A percentile compares a stretch with the other conserved stretches of the same genome.
Evolutionary conservation across 2,329 filamentous ascomycete genomes (phyloP).

Genomic region (Monosporascus ibericus): DNA sequence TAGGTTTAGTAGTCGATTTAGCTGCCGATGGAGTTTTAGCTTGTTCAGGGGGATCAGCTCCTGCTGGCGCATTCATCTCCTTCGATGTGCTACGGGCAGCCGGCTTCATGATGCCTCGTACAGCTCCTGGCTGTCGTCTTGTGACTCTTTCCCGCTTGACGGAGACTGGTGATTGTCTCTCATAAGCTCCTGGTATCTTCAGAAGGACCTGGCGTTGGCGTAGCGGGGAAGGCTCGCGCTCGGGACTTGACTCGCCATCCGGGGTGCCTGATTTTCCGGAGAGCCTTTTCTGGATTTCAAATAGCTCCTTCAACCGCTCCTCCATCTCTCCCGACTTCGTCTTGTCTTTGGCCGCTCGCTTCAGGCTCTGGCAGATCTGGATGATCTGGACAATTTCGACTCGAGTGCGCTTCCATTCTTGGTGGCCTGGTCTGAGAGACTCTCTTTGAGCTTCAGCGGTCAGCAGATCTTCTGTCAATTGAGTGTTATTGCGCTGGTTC

Average conservation of each 20-base stretch:
- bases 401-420: conserved; percentile 16
- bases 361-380: conserved; percentile 13
- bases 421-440: conserved; percentile 9
- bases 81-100: conserved; percentile 7
- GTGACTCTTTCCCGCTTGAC: conserved; percentile 22
- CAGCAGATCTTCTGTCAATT: conserved; percentile 9
- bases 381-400: conserved; percentile 12
- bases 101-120: conserved; percentile 23
- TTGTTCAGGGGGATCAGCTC: conserved; percentile 5
- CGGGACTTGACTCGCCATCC: neutral
- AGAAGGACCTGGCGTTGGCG: conserved; percentile 18
- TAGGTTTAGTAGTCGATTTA: conserved; percentile 4
- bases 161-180: conserved; percentile 17
- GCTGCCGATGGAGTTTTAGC: conserved; percentile 1
- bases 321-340: conserved; percentile 10
- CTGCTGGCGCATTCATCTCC: conserved; percentile 3
- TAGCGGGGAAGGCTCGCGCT: neutral
- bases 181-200: conserved; percentile 15
- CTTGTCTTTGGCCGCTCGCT: conserved; percentile 11
- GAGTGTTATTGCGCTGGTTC: conserved; percentile 8
- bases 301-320: conserved; percentile 11
- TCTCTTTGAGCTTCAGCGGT: conserved; percentile 2
- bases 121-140: conserved; percentile 16
- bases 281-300: conserved; percentile 15
- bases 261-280: conserved; percentile 1